phyloP scores from a whole-genome alignment of 169 alveolate species.

The Cryptosporidium xiaoi region DNA sequence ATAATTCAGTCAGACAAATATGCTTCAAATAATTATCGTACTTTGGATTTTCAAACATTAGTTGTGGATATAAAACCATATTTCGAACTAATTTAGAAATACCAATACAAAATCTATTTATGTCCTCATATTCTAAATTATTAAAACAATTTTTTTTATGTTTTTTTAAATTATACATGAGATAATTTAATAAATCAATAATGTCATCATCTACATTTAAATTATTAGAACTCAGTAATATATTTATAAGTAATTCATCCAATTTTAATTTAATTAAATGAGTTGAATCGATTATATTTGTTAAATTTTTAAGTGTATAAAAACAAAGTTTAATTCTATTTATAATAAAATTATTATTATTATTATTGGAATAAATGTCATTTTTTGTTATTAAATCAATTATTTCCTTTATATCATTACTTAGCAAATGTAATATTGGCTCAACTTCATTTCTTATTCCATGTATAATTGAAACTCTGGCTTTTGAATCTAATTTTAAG shows the following conservation, averaged over 20 bases:
- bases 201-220: constrained; percentile 29
- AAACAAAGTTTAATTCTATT: neutral
- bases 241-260: constrained; percentile 21
- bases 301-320: constrained; percentile 17
- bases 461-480: constrained; percentile 10
- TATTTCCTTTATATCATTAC: constrained; percentile 11
- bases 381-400: neutral
- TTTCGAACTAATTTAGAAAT: constrained; percentile 16
- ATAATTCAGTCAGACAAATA: constrained; percentile 5
- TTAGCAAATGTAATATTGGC: constrained; percentile 15
- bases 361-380: neutral
- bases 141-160: neutral
- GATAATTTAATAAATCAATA: constrained; percentile 16
- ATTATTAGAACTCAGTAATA: neutral
- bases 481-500: constrained; percentile 23
- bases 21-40: constrained; percentile 25
- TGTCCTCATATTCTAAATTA: constrained; percentile 19
- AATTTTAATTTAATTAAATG: constrained; percentile 19
- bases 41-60: constrained; percentile 1
- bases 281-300: constrained; percentile 31
- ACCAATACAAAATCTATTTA: constrained; percentile 29
- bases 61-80: neutral
- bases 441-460: constrained; percentile 37
- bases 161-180: constrained; percentile 38
- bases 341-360: neutral